These are phyloP conservation scores for Mortierella sp. DNA, from an alignment of 371 early-diverging fungal genomes.

Conservation along the genomic window DNA sequence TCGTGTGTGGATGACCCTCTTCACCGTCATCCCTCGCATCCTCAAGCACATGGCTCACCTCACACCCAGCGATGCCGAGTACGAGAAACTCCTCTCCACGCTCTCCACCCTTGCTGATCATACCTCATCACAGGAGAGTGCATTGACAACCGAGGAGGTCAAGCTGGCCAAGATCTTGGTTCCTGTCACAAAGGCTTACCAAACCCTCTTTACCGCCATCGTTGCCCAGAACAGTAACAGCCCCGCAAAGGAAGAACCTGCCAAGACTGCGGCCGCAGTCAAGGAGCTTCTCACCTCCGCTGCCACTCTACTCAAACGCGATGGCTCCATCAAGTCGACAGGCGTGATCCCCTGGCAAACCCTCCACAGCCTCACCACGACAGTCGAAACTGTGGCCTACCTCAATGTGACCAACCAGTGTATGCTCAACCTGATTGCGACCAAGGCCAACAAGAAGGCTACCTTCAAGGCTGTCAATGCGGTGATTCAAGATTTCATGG, in stretches of 20 bases:
- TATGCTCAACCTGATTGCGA: conserved; percentile 39
- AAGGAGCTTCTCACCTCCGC: conserved; percentile 35
- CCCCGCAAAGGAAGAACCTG: conserved; percentile 43
- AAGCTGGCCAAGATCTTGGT: conserved; percentile 42
- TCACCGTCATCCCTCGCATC: conserved; percentile 43
- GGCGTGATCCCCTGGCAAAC: conserved; percentile 52
- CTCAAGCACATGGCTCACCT: conserved; percentile 50
- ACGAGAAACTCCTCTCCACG: conserved; percentile 21
- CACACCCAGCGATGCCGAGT: conserved; percentile 27
- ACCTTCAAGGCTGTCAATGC: conserved; percentile 36
- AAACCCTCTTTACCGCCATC: conserved; percentile 34
- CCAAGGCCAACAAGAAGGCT: conserved; percentile 52
- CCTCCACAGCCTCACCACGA: conserved; percentile 35
- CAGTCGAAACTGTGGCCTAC: conserved; percentile 47
- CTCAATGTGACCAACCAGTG: conserved; percentile 49
- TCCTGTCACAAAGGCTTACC: conserved; percentile 32
- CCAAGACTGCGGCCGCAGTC: conserved; percentile 34
- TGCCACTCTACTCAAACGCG: conserved; percentile 34
- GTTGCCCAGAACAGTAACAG: conserved; percentile 50
- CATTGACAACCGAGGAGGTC: conserved; percentile 42
- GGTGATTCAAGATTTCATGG: conserved; percentile 50
- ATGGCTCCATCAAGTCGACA: conserved; percentile 43
- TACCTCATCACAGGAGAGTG: neutral
- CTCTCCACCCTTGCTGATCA: conserved; percentile 14
- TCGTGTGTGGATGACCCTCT: conserved; percentile 43